A percentile compares a stretch with the other conserved stretches of the same genome.
These are phyloP conservation scores for Halteria grandinella DNA, from an alignment of 73 alveolate species.

Conservation along the genomic window DNA sequence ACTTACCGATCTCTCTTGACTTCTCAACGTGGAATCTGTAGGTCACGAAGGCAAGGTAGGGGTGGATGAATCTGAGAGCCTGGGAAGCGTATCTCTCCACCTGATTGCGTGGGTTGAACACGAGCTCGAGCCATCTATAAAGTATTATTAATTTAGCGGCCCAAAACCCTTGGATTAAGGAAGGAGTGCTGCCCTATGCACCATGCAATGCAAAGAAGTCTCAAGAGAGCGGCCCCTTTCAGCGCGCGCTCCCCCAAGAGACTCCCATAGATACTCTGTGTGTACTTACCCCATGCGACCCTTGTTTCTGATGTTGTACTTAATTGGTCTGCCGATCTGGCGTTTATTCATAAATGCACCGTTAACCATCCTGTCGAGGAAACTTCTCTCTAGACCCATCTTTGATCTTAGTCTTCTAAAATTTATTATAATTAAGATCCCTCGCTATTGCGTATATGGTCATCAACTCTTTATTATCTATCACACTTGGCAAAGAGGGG, in stretches of 20 bases:
- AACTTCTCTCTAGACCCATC: constrained; percentile 54
- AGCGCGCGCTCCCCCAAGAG: no score
- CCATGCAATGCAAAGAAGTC: neutral
- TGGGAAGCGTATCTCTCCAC: constrained; percentile 38
- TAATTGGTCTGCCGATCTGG: constrained; percentile 66
- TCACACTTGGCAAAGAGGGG: no score
- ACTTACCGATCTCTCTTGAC: constrained; percentile 69
- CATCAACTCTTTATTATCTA: no score
- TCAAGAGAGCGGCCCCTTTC: neutral
- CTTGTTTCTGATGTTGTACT: constrained; percentile 65
- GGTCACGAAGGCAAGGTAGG: constrained; percentile 69
- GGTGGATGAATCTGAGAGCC: constrained; percentile 54
- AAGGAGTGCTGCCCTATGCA: neutral
- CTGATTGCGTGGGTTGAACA: constrained; percentile 56
- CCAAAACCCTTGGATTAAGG: neutral
- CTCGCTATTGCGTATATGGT: no score
- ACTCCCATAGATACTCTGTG: neutral
- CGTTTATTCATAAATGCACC: constrained; percentile 67
- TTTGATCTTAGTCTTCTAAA: constrained; percentile 1
- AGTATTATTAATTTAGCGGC: no score
- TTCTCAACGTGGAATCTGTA: constrained; percentile 77
- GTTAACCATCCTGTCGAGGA: constrained; percentile 62
- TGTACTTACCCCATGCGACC: constrained; percentile 63
- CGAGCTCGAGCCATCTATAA: constrained; percentile 64
- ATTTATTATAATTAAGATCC: constrained; percentile 15